Base-by-base conservation (phyloP, 768 basidiomycete genomes). In the Boletus subcaerulescens region DNA sequence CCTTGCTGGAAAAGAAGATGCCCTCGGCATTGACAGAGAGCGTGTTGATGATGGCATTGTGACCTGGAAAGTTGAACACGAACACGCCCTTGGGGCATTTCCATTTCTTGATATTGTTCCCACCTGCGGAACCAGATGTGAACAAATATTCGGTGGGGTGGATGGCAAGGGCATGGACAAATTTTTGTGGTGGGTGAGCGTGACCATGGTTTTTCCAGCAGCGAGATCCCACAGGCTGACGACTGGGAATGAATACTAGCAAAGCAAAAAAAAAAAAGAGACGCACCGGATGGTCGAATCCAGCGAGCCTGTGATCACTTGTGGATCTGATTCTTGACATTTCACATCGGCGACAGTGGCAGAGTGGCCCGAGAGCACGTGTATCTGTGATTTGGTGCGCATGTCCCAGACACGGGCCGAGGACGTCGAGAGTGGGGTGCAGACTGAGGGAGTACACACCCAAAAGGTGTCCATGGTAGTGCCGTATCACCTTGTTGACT, bases 51-150 rank as follows among this genome's bases (percentile, higher is more conserved):
- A 98, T 98, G 3, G 95, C 92, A 58, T 97, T 93, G 70, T 98
- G 97, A 0, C 97, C 97, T 41, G 83, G 78, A 70, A 98, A 97
- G 74, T 98, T 99, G 80, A 90, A 92, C 4, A 98, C 96, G 60
- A 99, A 98, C 3, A 83, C 71, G 44, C 97, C 97, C 59, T 98
- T 93, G 6, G 97, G 97, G 63, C 93, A 98, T 65, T 96, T 97
- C 96, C 96, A 99, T 71, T 98, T 98, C 69, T 99, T 99, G 76
- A 99, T 98, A 71, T 98, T 98, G 77, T 98, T 98, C 1, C 95
- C 96, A n/a, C 97, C 97, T 0, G 96, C 91, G 22, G 92, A 94
- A 46, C 91, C 97, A 3, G 88, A 89, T 3, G 94, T 96, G 66
- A 99, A 99, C 31, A 88, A 90, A 76, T 94, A 98, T 65, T 98